Base-by-base conservation (phyloP, 2,329 filamentous ascomycete genomes). In the Pyricularia pennisetigena region DNA sequence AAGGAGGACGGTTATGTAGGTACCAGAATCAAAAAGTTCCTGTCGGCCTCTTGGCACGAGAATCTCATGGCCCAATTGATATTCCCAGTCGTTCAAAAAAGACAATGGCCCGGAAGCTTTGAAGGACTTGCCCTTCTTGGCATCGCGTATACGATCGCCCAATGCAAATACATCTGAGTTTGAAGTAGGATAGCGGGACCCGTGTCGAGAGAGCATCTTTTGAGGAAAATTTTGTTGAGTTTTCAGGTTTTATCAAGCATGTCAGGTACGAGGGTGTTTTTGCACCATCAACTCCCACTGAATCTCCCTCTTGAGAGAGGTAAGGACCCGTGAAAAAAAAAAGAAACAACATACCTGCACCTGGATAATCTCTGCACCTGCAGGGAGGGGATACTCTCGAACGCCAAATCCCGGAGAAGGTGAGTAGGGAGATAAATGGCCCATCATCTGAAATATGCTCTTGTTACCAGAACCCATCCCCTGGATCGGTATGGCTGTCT, bases 391-490 rank as follows among this genome's bases (percentile, higher is more conserved):
- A 72, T 89, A 90, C 76, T 94, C 91, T 20, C 89, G 80, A 0
- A 91, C 89, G 2, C 91, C 91, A 71, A 93, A 93, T 0, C 91
- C 91, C 0, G 89, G 85, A 68, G 89, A 88, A 0, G 90, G 87
- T 70, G 85, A 86, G 76, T 93, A 93, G 3, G 90, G 89, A 57
- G 86, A 87, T 32, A 93, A 77, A 70, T 88, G 85, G 6, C 88
- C 91, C 82, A 91, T 88, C 74, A 88, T 81, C 70, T 88, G 82
- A 77, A 92, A 93, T 72, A 93, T 90, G 77, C 86, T 90, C 71
- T 83, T 79, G 73, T 88, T 85, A 30, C 83, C 78, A 2, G 78
- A 76, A 65, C 82, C 82, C 78, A 82, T 81, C 29, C 88, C 89
- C 67, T 82, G 74, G 66, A 93, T 89, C 0, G 90, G 89, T 24